Evolutionary conservation across 2,329 filamentous ascomycete genomes (phyloP).

Genomic region (Botryotinia narcissicola): DNA sequence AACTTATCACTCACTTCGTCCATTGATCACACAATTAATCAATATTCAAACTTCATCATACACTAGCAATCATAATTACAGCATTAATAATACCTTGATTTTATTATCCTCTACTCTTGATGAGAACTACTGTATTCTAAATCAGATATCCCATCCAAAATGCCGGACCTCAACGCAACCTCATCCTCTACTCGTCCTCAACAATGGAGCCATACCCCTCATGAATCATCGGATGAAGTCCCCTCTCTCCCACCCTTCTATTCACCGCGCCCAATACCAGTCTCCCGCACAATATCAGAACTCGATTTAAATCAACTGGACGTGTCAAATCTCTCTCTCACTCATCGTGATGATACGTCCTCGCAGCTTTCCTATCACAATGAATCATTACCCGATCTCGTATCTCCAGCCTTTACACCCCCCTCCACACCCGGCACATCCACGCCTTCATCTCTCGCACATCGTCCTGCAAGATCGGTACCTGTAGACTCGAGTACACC

Average conservation of each 20-base stretch:
- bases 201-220: slow-evolving; percentile 23
- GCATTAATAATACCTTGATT: background rate
- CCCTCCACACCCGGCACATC: slow-evolving; percentile 61
- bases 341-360: slow-evolving; percentile 17
- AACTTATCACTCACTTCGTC: background rate
- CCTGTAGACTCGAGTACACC: slow-evolving; percentile 58
- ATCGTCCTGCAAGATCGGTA: slow-evolving; percentile 39
- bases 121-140: background rate
- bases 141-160: slow-evolving; percentile 7
- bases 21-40: background rate
- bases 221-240: slow-evolving; percentile 30
- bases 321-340: slow-evolving; percentile 21
- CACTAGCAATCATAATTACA: background rate
- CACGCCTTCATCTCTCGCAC: slow-evolving; percentile 46
- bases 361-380: slow-evolving; percentile 11
- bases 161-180: slow-evolving; percentile 25
- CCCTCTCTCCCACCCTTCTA: slow-evolving; percentile 39
- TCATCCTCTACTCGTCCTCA: slow-evolving; percentile 16
- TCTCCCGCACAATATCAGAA: slow-evolving; percentile 39
- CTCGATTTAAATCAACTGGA: slow-evolving; percentile 35
- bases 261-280: slow-evolving; percentile 39
- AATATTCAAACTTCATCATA: background rate
- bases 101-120: background rate
- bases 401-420: slow-evolving; percentile 83
- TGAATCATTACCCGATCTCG: slow-evolving; percentile 48